phyloP scores from a whole-genome alignment of 192 early-diverging fungal species.

The Podila epigama region DNA sequence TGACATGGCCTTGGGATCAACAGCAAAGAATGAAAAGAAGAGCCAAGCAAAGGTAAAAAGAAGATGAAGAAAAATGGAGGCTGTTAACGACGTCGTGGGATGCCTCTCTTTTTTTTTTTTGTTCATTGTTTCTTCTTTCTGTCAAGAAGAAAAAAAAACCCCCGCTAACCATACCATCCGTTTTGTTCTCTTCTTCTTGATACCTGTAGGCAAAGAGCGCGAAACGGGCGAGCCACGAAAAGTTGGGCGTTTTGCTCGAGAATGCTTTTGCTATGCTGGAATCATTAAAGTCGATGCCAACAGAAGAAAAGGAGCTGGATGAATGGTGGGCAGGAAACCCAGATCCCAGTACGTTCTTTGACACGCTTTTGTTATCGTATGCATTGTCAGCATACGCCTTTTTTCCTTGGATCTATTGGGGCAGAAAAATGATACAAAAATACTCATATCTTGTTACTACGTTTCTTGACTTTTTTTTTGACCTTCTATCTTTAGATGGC shows the following conservation, averaged over 20 bases:
- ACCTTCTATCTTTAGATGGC: conserved; percentile 28
- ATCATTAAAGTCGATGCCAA: conserved; percentile 65
- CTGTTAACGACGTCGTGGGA: no score
- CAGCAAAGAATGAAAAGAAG: conserved; percentile 18
- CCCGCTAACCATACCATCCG: not conserved
- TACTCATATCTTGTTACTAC: conserved; percentile 4
- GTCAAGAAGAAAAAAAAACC: no score
- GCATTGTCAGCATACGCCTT: no score
- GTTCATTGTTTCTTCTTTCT: no score
- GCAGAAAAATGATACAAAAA: no score
- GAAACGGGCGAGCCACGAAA: conserved; percentile 22
- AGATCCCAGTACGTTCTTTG: conserved; percentile 34
- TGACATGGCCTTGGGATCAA: conserved; percentile 19
- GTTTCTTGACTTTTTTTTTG: not conserved
- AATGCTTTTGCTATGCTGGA: conserved; percentile 70
- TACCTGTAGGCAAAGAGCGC: conserved; percentile 49
- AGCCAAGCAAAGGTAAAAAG: conserved; percentile 8
- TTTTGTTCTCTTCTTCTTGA: not conserved
- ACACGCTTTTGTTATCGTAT: not conserved
- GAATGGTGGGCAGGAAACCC: conserved; percentile 73
- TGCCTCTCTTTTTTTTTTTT: not conserved
- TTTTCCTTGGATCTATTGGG: no score
- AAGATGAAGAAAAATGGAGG: no score
- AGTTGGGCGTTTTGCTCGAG: conserved; percentile 52
- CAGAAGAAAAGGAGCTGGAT: conserved; percentile 57